phyloP scores from a whole-genome alignment of 2,329 filamentous ascomycete species.

The Aspergillus sergii region DNA sequence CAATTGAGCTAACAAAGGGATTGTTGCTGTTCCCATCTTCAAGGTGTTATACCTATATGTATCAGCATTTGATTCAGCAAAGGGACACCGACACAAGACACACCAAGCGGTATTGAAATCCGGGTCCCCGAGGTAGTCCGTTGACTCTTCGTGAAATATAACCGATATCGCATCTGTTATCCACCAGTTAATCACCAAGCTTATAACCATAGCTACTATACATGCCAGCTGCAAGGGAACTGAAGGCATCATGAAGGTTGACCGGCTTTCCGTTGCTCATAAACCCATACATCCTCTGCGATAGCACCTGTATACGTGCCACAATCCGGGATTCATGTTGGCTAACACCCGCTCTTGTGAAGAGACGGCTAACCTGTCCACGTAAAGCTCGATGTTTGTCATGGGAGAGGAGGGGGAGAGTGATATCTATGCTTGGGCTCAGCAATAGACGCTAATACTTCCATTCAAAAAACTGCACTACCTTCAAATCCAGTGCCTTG shows the following conservation, averaged over 20 bases:
- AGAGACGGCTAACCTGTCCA: not conserved
- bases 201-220: not conserved
- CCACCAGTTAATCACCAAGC: not conserved
- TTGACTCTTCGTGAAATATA: slow-evolving; percentile 1
- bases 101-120: slow-evolving; percentile 1
- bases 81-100: not conserved
- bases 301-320: not conserved
- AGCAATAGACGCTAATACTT: not conserved
- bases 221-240: not conserved
- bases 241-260: not conserved
- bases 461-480: not conserved
- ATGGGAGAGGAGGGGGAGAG: not conserved
- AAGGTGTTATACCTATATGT: not conserved
- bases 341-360: not conserved
- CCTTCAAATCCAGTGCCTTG: slow-evolving; percentile 6
- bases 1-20: not conserved
- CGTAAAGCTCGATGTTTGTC: not conserved
- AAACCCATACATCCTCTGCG: not conserved
- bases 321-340: not conserved
- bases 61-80: too few relatives aligned
- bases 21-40: not conserved
- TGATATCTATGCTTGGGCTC: not conserved
- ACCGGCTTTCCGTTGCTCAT: not conserved
- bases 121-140: not conserved
- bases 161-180: not conserved